phyloP scores from a whole-genome alignment of 805 yeast genomes.

The Candida tammaniensis region DNA sequence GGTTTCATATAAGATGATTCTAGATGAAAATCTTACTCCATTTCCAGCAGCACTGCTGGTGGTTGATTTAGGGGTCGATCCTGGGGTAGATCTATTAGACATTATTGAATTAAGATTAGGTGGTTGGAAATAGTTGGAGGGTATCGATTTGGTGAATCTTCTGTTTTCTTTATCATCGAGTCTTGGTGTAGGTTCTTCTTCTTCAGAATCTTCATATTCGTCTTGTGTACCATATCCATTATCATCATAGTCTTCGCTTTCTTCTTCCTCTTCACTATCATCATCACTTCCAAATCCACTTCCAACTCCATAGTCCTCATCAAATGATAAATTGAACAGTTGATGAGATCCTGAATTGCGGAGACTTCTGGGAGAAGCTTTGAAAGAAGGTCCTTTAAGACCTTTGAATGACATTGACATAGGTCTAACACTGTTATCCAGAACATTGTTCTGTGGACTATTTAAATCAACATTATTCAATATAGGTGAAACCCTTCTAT shows the following conservation, averaged over 20 bases:
- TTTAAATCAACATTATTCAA: slow-evolving; percentile 6
- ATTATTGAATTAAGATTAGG: slow-evolving; percentile 1
- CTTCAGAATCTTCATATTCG: slow-evolving; percentile 1
- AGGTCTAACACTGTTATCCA: slow-evolving; percentile 25
- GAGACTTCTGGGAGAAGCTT: slow-evolving; percentile 21
- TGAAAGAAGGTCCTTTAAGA: slow-evolving; percentile 55
- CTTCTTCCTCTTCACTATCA: slow-evolving; percentile 13
- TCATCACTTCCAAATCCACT: slow-evolving; percentile 36
- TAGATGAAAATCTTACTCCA: slow-evolving; percentile 68
- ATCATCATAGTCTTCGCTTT: slow-evolving; percentile 3
- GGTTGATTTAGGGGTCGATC: slow-evolving; percentile 2
- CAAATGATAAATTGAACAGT: slow-evolving; percentile 37
- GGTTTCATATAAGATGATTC: slow-evolving; percentile 82
- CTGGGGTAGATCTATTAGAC: not conserved
- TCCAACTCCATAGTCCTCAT: slow-evolving; percentile 31
- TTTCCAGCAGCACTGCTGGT: slow-evolving; percentile 5
- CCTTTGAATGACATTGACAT: slow-evolving; percentile 61
- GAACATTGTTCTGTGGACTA: slow-evolving; percentile 2
- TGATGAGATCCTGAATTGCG: slow-evolving; percentile 40
- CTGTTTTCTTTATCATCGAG: slow-evolving; percentile 2
- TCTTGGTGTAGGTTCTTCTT: slow-evolving; percentile 1
- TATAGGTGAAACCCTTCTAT: slow-evolving; percentile 2
- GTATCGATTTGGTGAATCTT: slow-evolving; percentile 5
- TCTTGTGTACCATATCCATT: slow-evolving; percentile 6
- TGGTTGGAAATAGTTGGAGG: slow-evolving; percentile 4